Evolutionary conservation across 148 eudicot species (phyloP).

Genomic region (Camellia japonica): DNA sequence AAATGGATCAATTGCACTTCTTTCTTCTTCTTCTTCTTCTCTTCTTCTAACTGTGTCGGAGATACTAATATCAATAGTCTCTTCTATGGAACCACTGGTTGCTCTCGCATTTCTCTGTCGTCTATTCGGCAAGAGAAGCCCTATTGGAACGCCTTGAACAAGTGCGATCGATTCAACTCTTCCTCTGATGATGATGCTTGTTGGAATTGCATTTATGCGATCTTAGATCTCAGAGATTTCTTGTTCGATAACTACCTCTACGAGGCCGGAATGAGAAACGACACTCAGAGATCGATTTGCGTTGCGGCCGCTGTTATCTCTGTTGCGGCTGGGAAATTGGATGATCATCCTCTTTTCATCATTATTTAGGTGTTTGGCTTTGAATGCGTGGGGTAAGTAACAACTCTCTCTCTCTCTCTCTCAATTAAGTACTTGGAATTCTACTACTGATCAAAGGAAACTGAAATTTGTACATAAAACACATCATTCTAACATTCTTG

Average conservation of each 20-base stretch:
- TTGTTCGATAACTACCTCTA: not conserved
- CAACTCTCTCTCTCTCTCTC: too few relatives aligned
- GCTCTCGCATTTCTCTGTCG: slow-evolving; percentile 15
- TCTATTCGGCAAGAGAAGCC: not conserved
- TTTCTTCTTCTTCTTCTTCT: too few relatives aligned
- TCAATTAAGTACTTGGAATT: too few relatives aligned
- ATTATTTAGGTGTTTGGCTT: slow-evolving; percentile 32
- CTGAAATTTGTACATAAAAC: too few relatives aligned
- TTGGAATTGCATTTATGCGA: slow-evolving; percentile 12
- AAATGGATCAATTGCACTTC: slow-evolving; percentile 21
- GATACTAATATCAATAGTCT: not conserved
- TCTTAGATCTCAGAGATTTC: not conserved
- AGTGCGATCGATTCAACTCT: slow-evolving; percentile 17
- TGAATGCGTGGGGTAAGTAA: slow-evolving; percentile 30
- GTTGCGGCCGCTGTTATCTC: slow-evolving; percentile 26
- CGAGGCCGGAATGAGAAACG: not conserved
- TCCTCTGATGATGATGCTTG: slow-evolving; percentile 9
- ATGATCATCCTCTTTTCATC: slow-evolving; percentile 14
- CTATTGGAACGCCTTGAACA: not conserved
- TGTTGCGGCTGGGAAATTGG: slow-evolving; percentile 23
- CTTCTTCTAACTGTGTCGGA: too few relatives aligned
- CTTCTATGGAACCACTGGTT: slow-evolving; percentile 9
- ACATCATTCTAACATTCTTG: too few relatives aligned
- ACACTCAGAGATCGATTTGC: slow-evolving; percentile 21
- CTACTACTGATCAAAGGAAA: too few relatives aligned